phyloP scores from a whole-genome alignment of 768 basidiomycete species.

The Boletus bicolor region DNA sequence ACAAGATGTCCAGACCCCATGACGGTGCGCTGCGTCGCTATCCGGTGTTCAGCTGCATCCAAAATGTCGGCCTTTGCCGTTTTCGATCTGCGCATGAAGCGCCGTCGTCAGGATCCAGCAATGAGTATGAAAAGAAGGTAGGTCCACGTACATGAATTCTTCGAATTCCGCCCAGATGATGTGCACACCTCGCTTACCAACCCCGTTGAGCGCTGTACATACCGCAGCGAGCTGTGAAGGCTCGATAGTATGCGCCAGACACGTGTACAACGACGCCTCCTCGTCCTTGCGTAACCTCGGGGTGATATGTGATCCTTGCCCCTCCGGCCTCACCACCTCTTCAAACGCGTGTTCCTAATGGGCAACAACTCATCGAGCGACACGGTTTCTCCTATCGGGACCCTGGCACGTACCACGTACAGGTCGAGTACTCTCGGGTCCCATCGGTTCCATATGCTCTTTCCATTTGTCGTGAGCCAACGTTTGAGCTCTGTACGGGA shows the following conservation, averaged over 20 bases:
- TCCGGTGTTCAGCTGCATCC: slow-evolving; percentile 23
- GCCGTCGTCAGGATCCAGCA: background rate
- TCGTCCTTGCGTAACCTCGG: slow-evolving; percentile 29
- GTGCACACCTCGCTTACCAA: slow-evolving; percentile 19
- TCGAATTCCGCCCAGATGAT: slow-evolving; percentile 31
- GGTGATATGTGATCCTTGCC: slow-evolving; percentile 13
- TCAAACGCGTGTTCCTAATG: slow-evolving; percentile 26
- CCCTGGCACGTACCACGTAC: slow-evolving; percentile 18
- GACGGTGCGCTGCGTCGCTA: slow-evolving; percentile 21
- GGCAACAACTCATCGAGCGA: background rate
- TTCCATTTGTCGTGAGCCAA: slow-evolving; percentile 18
- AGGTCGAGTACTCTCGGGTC: slow-evolving; percentile 23
- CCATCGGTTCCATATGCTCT: slow-evolving; percentile 24
- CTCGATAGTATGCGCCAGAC: slow-evolving; percentile 26
- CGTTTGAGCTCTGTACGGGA: slow-evolving; percentile 19
- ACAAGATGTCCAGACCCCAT: slow-evolving; percentile 32
- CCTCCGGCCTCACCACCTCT: slow-evolving; percentile 13
- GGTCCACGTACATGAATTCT: slow-evolving; percentile 27
- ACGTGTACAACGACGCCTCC: slow-evolving; percentile 26
- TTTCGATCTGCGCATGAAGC: slow-evolving; percentile 17
- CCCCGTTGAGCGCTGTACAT: slow-evolving; percentile 13
- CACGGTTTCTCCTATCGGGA: background rate
- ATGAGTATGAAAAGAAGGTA: background rate
- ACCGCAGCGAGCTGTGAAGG: slow-evolving; percentile 20
- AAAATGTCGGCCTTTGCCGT: slow-evolving; percentile 27